A percentile compares a stretch with the other conserved stretches of the same genome.
Evolutionary conservation across 2,329 filamentous ascomycete species (phyloP).

Genomic region (Juglanconis sp.): DNA sequence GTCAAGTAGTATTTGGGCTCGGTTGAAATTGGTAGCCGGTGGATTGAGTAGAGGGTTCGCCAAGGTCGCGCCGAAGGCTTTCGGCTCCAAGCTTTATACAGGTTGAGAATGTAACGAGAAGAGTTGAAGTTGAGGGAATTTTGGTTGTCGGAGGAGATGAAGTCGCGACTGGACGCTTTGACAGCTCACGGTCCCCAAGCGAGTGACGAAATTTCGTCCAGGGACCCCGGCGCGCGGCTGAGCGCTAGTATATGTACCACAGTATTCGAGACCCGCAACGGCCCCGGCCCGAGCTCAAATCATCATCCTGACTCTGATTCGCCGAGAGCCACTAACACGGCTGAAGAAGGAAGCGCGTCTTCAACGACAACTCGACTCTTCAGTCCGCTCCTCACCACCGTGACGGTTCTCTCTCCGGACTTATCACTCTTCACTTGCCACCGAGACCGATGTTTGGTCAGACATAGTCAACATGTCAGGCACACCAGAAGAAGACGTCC

Average conservation of each 20-base stretch:
- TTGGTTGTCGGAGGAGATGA: background rate
- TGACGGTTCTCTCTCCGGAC: background rate
- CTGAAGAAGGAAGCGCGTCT: conserved; percentile 10
- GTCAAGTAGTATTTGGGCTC: too few species aligned
- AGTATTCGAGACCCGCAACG: background rate
- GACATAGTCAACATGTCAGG: conserved; percentile 26
- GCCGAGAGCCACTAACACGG: background rate
- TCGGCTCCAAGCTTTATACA: background rate
- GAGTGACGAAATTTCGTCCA: background rate
- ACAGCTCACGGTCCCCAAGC: background rate
- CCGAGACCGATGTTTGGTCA: too few species aligned
- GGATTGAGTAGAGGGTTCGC: background rate
- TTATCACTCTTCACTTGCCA: background rate
- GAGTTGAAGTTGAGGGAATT: conserved; percentile 1
- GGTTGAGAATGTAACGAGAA: background rate
- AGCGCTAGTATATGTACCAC: background rate
- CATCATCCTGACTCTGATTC: conserved; percentile 1
- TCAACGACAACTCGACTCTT: background rate
- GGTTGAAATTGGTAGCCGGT: background rate
- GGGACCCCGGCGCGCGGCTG: background rate
- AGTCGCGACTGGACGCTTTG: background rate
- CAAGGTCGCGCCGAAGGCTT: background rate
- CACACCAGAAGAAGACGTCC: conserved; percentile 28
- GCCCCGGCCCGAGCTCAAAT: background rate
- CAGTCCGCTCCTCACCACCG: background rate